phyloP scores from a whole-genome alignment of 768 basidiomycete species.

The Naematelia aurantialba region DNA sequence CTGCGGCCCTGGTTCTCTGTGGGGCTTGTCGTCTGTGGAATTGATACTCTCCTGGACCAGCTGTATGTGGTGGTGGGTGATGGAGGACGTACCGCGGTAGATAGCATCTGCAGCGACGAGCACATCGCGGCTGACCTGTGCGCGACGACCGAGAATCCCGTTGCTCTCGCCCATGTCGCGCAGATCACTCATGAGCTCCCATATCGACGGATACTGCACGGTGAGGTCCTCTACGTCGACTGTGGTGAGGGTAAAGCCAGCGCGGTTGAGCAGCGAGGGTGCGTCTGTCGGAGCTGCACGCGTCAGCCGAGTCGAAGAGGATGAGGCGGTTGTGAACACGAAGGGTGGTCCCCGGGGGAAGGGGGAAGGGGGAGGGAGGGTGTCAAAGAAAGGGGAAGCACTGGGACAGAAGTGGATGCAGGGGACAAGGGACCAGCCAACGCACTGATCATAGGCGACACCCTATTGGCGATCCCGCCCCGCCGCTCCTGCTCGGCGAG shows the following conservation, averaged over 20 bases:
- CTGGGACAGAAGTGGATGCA: too few relatives aligned
- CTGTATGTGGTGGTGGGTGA: too few relatives aligned
- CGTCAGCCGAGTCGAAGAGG: neutral
- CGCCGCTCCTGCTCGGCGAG: constrained; percentile 89
- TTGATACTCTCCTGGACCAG: too few relatives aligned
- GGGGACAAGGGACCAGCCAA: too few relatives aligned
- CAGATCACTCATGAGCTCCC: constrained; percentile 92
- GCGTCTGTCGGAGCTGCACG: constrained; percentile 79
- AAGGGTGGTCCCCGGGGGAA: neutral
- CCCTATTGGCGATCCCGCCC: constrained; percentile 91
- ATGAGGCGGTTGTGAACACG: neutral
- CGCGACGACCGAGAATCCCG: constrained; percentile 76
- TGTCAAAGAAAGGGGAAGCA: neutral
- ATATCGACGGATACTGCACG: constrained; percentile 88
- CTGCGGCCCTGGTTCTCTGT: neutral
- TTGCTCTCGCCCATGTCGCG: constrained; percentile 95
- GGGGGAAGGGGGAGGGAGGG: neutral
- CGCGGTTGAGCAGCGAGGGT: constrained; percentile 84
- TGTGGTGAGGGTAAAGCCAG: constrained; percentile 88
- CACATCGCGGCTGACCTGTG: constrained; percentile 74
- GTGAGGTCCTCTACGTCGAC: constrained; percentile 92
- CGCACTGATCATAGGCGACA: constrained; percentile 96
- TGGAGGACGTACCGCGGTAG: constrained; percentile 66
- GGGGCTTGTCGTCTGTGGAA: too few relatives aligned
- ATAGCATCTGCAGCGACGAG: constrained; percentile 86